Evolutionary conservation across 2,329 filamentous ascomycete genomes (phyloP).

Genomic region (Endoconidiophora polonica): DNA sequence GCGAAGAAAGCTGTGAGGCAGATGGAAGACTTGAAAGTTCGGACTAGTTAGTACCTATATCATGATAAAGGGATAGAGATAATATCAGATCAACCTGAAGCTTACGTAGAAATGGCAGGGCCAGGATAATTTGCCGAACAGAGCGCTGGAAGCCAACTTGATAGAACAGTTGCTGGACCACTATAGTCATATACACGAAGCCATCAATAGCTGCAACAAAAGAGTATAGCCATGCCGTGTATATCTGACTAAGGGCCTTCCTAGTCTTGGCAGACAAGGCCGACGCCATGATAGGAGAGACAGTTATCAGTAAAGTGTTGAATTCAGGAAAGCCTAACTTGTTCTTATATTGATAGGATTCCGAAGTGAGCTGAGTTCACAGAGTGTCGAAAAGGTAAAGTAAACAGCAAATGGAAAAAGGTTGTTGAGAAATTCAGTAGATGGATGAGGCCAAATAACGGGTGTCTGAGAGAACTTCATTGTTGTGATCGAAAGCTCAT

Average conservation of each 20-base stretch:
- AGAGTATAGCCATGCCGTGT: too few relatives aligned
- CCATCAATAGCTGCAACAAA: conserved; percentile 1
- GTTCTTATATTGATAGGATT: too few relatives aligned
- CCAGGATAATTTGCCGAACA: conserved; percentile 16
- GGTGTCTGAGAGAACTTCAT: too few relatives aligned
- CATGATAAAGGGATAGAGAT: neutral
- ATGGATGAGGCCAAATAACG: too few relatives aligned
- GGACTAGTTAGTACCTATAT: neutral
- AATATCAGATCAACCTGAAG: neutral
- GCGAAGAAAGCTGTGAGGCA: conserved; percentile 7
- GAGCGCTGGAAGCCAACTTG: conserved; percentile 7
- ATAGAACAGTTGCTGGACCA: conserved; percentile 8
- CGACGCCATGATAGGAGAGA: neutral
- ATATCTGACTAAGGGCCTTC: neutral
- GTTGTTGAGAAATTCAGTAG: too few relatives aligned
- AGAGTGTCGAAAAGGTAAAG: too few relatives aligned
- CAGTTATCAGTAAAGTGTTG: neutral
- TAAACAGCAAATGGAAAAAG: too few relatives aligned
- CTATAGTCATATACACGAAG: conserved; percentile 5
- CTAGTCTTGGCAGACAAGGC: neutral
- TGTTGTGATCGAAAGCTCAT: too few relatives aligned
- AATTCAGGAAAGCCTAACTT: neutral
- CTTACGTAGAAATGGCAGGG: conserved; percentile 55
- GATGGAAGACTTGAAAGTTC: conserved; percentile 1
- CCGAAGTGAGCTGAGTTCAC: too few relatives aligned